phyloP scores from a whole-genome alignment of 2,329 filamentous ascomycete genomes.

The Aspergillus sp. region DNA sequence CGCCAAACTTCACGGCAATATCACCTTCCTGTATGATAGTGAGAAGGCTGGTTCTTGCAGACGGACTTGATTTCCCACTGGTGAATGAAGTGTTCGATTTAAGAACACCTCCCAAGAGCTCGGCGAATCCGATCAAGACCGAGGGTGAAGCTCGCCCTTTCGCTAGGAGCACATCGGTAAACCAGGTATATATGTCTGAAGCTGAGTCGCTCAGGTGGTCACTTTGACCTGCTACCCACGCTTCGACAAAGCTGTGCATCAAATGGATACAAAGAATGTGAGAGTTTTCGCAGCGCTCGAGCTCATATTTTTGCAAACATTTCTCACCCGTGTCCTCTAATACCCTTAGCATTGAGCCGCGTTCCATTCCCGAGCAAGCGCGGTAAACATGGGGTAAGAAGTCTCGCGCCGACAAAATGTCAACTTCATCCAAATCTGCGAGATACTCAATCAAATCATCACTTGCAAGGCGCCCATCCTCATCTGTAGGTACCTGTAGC shows the following conservation, averaged over 20 bases:
- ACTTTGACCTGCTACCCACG: slow-evolving; percentile 61
- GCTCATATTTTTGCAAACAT: slow-evolving; percentile 56
- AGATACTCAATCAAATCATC: slow-evolving; percentile 36
- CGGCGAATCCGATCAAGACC: slow-evolving; percentile 66
- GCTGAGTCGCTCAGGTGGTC: slow-evolving; percentile 65
- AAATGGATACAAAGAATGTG: slow-evolving; percentile 67
- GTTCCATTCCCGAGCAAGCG: slow-evolving; percentile 28
- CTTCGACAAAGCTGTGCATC: slow-evolving; percentile 61
- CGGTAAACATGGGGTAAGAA: slow-evolving; percentile 32
- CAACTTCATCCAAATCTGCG: slow-evolving; percentile 34
- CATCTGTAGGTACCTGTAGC: slow-evolving; percentile 7
- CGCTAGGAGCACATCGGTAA: slow-evolving; percentile 66
- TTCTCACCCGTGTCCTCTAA: slow-evolving; percentile 50
- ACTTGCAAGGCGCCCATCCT: background rate
- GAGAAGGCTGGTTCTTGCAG: slow-evolving; percentile 70
- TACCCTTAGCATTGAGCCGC: slow-evolving; percentile 43
- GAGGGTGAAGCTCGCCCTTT: slow-evolving; percentile 68
- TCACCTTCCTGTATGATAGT: slow-evolving; percentile 66
- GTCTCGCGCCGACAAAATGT: slow-evolving; percentile 38
- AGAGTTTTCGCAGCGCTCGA: slow-evolving; percentile 72
- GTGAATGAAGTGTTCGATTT: slow-evolving; percentile 67
- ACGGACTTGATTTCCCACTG: slow-evolving; percentile 57
- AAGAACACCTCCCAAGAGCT: slow-evolving; percentile 69
- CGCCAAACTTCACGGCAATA: slow-evolving; percentile 71
- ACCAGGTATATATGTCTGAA: slow-evolving; percentile 75